Percentiles rank a stretch among this genome's conserved stretches.
These are phyloP conservation scores for Leishmania major DNA, from an alignment of 208 protist species.

Conservation along the genomic window DNA sequence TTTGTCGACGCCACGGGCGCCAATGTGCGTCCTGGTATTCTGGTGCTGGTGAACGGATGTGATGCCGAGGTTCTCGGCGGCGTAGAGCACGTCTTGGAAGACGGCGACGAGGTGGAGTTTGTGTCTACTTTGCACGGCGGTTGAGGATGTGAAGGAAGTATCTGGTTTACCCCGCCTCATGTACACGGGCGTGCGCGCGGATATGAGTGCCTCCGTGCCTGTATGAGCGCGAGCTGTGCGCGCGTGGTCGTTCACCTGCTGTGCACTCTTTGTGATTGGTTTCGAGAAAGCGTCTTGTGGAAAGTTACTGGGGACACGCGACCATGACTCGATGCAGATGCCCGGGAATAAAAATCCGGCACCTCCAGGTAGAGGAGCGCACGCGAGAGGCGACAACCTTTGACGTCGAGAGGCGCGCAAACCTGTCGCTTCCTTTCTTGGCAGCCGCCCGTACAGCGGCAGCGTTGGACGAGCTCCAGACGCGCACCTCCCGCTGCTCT, in stretches of 20 bases:
- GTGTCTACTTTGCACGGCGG: conserved; percentile 96
- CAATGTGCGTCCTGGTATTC: conserved; percentile 90
- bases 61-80: conserved; percentile 93
- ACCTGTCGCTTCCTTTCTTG: background rate
- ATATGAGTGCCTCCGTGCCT: background rate
- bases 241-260: background rate
- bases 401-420: background rate
- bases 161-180: background rate
- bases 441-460: background rate
- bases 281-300: background rate
- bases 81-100: conserved; percentile 76
- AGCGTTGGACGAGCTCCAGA: background rate
- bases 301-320: background rate
- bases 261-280: background rate
- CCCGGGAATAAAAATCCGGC: background rate
- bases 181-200: background rate
- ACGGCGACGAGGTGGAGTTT: conserved; percentile 90
- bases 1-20: conserved; percentile 69
- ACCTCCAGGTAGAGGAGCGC: background rate
- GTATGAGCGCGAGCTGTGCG: background rate
- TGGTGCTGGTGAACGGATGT: conserved; percentile 93
- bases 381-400: background rate
- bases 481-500: background rate
- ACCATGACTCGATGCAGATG: background rate
- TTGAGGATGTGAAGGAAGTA: conserved; percentile 28